These are phyloP conservation scores for Saccharomyces kudriavzevii DNA, from an alignment of 805 yeast genomes.

Conservation along the genomic window DNA sequence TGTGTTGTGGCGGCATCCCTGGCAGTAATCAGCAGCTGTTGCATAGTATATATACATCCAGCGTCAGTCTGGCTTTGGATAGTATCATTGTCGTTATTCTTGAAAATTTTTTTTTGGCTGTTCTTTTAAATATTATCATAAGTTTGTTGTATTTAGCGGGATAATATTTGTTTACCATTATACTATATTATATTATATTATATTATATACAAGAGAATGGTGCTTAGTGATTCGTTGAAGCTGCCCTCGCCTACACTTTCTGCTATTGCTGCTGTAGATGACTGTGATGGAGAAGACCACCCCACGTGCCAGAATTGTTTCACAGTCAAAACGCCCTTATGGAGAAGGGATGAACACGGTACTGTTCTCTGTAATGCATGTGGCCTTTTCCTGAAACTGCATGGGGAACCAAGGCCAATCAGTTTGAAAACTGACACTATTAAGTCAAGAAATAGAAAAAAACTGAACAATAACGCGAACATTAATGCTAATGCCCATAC, in stretches of 20 bases:
- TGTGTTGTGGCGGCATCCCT: not conserved
- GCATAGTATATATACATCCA: not conserved
- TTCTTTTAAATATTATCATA: not conserved
- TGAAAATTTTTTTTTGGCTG: not conserved
- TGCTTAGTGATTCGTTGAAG: not conserved
- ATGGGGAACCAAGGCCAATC: slow-evolving; percentile 86
- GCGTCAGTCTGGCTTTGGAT: not conserved
- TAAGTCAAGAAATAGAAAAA: slow-evolving; percentile 75
- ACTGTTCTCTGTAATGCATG: slow-evolving; percentile 89
- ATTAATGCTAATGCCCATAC: not conserved
- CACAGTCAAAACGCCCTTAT: slow-evolving; percentile 85
- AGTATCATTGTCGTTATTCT: not conserved
- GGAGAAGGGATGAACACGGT: slow-evolving; percentile 90
- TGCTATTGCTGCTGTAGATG: not conserved
- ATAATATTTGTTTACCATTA: not conserved
- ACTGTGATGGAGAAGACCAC: not conserved
- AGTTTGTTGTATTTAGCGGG: not conserved
- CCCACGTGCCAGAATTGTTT: slow-evolving; percentile 82
- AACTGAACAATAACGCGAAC: not conserved
- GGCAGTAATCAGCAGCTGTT: not conserved
- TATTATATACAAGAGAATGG: not conserved
- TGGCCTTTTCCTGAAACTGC: slow-evolving; percentile 78
- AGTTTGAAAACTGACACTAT: slow-evolving; percentile 84
- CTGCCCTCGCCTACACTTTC: not conserved
- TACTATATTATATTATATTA: not conserved